Percentiles rank a stretch among this genome's conserved stretches.
Evolutionary conservation across 345 rosid species (phyloP).

Genomic region (Dovyalis caffra): DNA sequence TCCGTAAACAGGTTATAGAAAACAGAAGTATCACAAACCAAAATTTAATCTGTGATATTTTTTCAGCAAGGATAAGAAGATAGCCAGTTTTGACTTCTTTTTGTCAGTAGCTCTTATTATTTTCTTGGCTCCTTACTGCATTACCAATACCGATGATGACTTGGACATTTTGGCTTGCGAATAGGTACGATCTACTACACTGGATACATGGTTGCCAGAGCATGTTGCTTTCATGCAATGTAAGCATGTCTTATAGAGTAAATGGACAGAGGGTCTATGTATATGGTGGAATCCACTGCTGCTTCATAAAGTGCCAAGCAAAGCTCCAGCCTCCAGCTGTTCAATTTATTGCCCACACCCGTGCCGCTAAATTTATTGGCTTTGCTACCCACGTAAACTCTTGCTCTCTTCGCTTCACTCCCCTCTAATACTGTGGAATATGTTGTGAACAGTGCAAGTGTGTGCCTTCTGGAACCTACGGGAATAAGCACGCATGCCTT

Average conservation of each 20-base stretch:
- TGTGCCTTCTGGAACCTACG: constrained; percentile 72
- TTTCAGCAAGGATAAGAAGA: no score
- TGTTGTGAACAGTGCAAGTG: constrained; percentile 81
- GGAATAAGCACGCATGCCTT: constrained; percentile 35
- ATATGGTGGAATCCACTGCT: not conserved
- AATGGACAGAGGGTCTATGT: not conserved
- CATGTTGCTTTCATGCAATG: constrained; percentile 35
- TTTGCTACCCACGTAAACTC: not conserved
- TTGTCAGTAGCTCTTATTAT: not conserved
- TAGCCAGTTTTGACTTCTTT: not conserved
- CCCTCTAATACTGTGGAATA: constrained; percentile 54
- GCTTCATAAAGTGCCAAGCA: not conserved
- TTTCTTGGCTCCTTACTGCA: not conserved
- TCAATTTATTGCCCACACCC: not conserved
- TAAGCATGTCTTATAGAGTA: no score
- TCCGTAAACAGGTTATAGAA: no score
- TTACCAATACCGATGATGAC: not conserved
- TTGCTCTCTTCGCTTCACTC: no score
- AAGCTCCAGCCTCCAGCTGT: constrained; percentile 21
- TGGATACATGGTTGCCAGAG: constrained; percentile 33
- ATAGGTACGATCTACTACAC: constrained; percentile 29
- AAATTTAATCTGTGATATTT: no score
- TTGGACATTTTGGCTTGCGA: not conserved
- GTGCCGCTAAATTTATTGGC: not conserved
- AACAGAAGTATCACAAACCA: no score